phyloP scores from a whole-genome alignment of 1,284 basidiomycete species.

The Ganoderma boninense region DNA sequence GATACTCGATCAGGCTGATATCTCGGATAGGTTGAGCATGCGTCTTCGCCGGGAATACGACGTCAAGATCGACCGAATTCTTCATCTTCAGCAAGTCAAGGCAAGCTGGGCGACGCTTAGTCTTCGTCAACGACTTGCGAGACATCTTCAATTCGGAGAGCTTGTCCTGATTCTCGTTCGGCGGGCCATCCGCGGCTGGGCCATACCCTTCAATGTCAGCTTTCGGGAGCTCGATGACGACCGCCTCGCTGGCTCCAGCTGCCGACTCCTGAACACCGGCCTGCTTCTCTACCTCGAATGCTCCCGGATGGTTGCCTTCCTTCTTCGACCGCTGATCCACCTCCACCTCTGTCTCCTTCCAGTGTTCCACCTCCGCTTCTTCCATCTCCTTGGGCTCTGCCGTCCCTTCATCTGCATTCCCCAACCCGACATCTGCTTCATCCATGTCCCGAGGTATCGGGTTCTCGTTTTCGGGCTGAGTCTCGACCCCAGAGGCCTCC shows the following conservation, averaged over 20 bases:
- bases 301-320: not conserved
- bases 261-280: not conserved
- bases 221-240: not conserved
- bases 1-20: conserved; percentile 83
- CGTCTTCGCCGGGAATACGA: conserved; percentile 66
- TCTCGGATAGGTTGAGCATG: conserved; percentile 87
- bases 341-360: not conserved
- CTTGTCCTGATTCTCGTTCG: not conserved
- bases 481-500: too few relatives aligned
- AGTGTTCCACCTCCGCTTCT: too few relatives aligned
- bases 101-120: not conserved
- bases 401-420: too few relatives aligned
- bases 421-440: too few relatives aligned
- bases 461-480: too few relatives aligned
- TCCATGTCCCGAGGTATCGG: too few relatives aligned
- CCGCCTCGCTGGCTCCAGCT: not conserved
- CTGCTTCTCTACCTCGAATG: not conserved
- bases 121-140: not conserved
- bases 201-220: not conserved
- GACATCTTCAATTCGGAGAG: not conserved
- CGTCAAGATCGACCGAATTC: not conserved
- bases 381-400: too few relatives aligned
- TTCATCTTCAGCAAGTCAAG: not conserved
- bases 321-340: not conserved
- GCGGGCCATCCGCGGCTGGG: not conserved